These are phyloP conservation scores for Zasmidium citrigriseum DNA, from an alignment of 2,329 filamentous ascomycete genomes.

Conservation along the genomic window DNA sequence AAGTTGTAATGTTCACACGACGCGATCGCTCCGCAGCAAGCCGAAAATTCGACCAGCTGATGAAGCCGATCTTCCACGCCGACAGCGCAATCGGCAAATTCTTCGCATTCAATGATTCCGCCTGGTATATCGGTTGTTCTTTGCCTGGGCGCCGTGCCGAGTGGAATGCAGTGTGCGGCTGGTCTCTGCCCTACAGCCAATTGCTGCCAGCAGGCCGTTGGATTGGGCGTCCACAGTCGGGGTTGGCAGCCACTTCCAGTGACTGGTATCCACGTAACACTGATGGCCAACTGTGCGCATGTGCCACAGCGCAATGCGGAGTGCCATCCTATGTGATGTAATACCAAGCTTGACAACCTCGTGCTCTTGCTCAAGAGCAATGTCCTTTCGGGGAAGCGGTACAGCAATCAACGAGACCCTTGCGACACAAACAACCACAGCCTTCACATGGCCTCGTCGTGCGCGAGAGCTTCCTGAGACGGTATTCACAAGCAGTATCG, in stretches of 20 bases:
- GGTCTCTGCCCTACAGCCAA: not conserved
- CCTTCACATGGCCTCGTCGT: too few species aligned
- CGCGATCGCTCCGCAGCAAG: not conserved
- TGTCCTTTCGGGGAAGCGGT: not conserved
- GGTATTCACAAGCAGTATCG: too few species aligned
- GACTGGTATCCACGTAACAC: constrained; percentile 11
- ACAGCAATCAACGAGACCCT: too few species aligned
- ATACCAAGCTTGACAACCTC: not conserved
- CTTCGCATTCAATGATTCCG: not conserved
- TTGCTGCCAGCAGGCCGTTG: too few species aligned
- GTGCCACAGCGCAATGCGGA: not conserved
- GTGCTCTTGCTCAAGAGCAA: not conserved
- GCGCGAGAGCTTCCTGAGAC: too few species aligned
- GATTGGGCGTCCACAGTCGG: too few species aligned
- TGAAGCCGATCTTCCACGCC: not conserved
- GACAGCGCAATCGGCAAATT: not conserved
- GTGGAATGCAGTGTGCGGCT: not conserved
- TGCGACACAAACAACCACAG: too few species aligned
- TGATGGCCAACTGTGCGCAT: not conserved
- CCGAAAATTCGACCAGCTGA: not conserved
- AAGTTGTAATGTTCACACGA: constrained; percentile 65
- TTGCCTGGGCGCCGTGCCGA: not conserved
- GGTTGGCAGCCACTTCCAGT: constrained; percentile 3
- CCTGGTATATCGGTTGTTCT: not conserved
- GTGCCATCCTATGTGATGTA: not conserved